Evolutionary conservation across 225 moss, liverwort and hornwort species (phyloP), one percentile per base, ranked within the genome.

Genomic region (Pseudoscleropodium purum): DNA sequence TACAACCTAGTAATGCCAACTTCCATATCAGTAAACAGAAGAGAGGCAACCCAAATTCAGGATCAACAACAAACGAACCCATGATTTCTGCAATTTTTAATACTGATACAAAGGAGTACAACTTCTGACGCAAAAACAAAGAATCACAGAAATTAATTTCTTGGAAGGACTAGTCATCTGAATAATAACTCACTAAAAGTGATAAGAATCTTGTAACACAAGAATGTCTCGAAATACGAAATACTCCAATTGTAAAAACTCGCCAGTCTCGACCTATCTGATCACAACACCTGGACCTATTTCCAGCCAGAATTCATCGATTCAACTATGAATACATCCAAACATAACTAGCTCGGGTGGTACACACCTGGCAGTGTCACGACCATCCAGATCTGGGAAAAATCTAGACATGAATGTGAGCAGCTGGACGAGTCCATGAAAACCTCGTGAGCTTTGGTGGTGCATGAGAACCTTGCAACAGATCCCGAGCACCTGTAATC

Each of bases 331-430:
- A 65, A 84, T 37, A 61, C 74, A 61, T 66, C 39, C 61, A 79
- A 49, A 84, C 57, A 89, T 26, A 36, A 80, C 66, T 56, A 45
- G 67, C 67, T 83, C 69, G 67, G 87, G 87, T 54, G 79, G 41
- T 66, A 67, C 85, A 76, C 92, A 99, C 99, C 99, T 97, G 86
- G 99, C 97, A 73, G 99, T 96, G 86, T 99, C 99, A 36, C 99
- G 99, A 70, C 97, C 94, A 94, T 99, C 99, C 85, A 99, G 88
- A 84, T 99, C 99, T 86, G 97, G 97, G 67, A 95, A 97, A 91
- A 95, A 97, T 79, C 94, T 92, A 86, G 95, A 96, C 85, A 97
- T 93, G 88, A 96, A 97, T 29, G 95, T 92, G 88, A 99, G 93
- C 92, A 99, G 72, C 78, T 95, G 96, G 37, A 95, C 91, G 85